Evolutionary conservation across 1,284 basidiomycete species (phyloP), one percentile per base, ranked within the genome.

Genomic region (Abortiporus biennis): DNA sequence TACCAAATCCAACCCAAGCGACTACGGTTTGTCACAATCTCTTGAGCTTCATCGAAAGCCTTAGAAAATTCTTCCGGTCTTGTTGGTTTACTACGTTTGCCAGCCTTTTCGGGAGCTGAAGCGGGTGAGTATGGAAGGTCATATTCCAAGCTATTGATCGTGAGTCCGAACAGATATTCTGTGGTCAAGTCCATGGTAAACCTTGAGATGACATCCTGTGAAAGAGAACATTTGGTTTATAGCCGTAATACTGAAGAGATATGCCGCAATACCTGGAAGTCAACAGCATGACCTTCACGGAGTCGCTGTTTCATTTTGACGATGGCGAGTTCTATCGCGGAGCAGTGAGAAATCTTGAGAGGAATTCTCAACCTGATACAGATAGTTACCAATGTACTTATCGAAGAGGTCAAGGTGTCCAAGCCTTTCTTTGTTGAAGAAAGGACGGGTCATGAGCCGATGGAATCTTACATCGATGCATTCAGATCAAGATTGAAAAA

Each of bases 161-260:
- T 57, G n/a, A 47, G 45, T 11, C 62, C 64, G 47, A 71, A 69
- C 38, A 71, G 59, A 47, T 69, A 69, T 38, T 68, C 66, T 4
- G 64, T 63, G 0, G 67, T 64, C 13, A 23, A 17, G 19, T 43
- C 42, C 2, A 43, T 25, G 13, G 42, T 43, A 33, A 38, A 43
- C 4, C 42, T 13, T 9, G 24, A 52, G 29, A 64, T 48, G 17
- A 63, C 45, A 42, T 68, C 65, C 54, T 62, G 39, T 25, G 20
- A 20, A 12, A 13, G 31, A 9, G 31, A n/a, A 36, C 22, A n/a
- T 30, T 16, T 19, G 23, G 1, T n/a, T 33, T 6, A 17, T 34
- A 6, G 12, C n/a, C 8, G 38, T 29, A 4, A 30, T 20, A 2
- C 24, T 24, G 24, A 21, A 23, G 11, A 6, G 5, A 5, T 31